These are phyloP conservation scores for Orychophragmus violaceus DNA, from an alignment of 345 rosid genomes.

Conservation along the genomic window DNA sequence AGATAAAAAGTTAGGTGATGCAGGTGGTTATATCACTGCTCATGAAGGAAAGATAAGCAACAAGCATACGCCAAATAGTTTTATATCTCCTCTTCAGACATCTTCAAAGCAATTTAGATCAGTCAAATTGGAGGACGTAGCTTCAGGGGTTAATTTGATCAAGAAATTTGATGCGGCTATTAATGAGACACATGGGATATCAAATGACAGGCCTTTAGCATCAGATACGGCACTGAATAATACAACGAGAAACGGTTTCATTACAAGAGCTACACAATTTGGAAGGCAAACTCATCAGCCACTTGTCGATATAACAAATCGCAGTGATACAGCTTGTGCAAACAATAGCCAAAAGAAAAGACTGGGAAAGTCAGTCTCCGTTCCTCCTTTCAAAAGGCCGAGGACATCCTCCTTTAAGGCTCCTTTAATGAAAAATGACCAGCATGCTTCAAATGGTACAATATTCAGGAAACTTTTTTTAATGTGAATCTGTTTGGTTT, in stretches of 20 bases:
- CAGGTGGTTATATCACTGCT: conserved; percentile 25
- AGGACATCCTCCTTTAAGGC: conserved; percentile 54
- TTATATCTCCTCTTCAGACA: conserved; percentile 55
- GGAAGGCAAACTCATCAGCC: conserved; percentile 41
- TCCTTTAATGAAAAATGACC: conserved; percentile 47
- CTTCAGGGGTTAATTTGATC: conserved; percentile 54
- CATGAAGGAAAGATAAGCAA: conserved; percentile 39
- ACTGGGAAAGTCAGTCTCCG: conserved; percentile 37
- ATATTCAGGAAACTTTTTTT: conserved; percentile 1
- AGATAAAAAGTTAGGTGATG: conserved; percentile 28
- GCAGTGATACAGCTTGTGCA: conserved; percentile 21
- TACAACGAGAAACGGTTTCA: conserved; percentile 27
- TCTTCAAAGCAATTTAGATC: conserved; percentile 37
- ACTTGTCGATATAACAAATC: conserved; percentile 63
- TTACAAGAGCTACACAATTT: conserved; percentile 28
- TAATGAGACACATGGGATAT: conserved; percentile 31
- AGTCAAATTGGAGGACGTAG: conserved; percentile 28
- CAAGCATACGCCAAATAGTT: conserved; percentile 37
- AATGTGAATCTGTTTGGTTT: conserved; percentile 14
- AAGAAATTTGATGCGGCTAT: conserved; percentile 69
- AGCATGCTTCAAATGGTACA: conserved; percentile 47
- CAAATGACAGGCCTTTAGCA: conserved; percentile 15
- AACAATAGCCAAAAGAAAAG: conserved; percentile 46
- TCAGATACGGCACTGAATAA: conserved; percentile 4
- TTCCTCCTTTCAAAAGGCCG: conserved; percentile 80